Conservation (phyloP, 768 basidiomycete species). For the Terana coerulea region DNA sequence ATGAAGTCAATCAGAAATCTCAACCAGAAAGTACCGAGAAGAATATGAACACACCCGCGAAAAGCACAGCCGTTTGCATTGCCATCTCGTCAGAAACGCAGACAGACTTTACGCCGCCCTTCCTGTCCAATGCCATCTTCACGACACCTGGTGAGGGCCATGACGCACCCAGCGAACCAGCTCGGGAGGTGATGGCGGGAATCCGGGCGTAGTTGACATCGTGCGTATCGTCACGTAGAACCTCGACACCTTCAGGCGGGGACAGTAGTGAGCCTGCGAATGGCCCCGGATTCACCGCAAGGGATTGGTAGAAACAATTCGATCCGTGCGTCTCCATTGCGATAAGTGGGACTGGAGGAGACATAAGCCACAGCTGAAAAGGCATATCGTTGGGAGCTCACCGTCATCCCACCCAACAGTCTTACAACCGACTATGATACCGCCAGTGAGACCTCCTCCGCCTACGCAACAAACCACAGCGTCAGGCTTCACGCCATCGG, state of each 20-base stretch:
- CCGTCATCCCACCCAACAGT: slow-evolving; percentile 66
- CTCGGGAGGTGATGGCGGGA: slow-evolving; percentile 53
- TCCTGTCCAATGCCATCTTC: slow-evolving; percentile 58
- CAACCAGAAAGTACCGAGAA: too few species aligned
- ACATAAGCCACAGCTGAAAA: background rate
- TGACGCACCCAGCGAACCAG: slow-evolving; percentile 71
- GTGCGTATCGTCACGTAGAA: slow-evolving; percentile 37
- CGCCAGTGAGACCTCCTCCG: slow-evolving; percentile 68
- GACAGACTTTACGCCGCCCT: slow-evolving; percentile 53
- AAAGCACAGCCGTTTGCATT: slow-evolving; percentile 54
- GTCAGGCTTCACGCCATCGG: slow-evolving; percentile 43
- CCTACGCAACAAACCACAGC: slow-evolving; percentile 79
- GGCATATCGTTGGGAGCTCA: slow-evolving; percentile 20
- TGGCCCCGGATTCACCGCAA: slow-evolving; percentile 47
- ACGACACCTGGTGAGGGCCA: slow-evolving; percentile 58
- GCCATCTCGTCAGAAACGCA: slow-evolving; percentile 65
- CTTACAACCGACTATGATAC: slow-evolving; percentile 65
- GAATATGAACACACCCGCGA: slow-evolving; percentile 47
- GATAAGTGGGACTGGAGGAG: slow-evolving; percentile 52
- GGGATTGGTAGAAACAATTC: slow-evolving; percentile 70
- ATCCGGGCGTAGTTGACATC: slow-evolving; percentile 57
- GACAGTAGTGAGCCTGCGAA: slow-evolving; percentile 35
- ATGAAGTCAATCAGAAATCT: background rate
- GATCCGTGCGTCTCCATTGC: slow-evolving; percentile 69
- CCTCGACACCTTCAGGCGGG: slow-evolving; percentile 38